Base-by-base conservation (phyloP, 768 basidiomycete species). In the Trametes elegans region DNA sequence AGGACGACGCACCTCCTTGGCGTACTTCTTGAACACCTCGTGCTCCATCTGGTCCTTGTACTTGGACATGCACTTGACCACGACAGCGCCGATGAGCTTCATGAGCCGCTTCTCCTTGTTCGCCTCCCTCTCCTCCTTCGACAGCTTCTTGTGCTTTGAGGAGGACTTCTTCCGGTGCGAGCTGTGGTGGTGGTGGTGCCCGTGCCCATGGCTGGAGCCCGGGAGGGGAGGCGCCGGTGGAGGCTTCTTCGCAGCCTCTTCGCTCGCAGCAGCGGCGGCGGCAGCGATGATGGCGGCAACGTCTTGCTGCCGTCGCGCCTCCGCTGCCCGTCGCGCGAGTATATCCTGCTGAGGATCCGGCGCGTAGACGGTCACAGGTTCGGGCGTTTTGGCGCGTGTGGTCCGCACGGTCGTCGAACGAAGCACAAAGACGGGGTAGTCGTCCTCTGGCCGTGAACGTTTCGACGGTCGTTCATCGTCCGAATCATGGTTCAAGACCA, bases 31-130 rank as follows among this genome's bases (percentile, higher is more conserved):
- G 81, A 98, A 98, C 49, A 77, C 68, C 7, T 97, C 93, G 45
- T 81, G 80, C 51, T 84, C 81, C 69, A 97, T 79, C 40, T 84
- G 73, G 49, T 84, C 77, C 46, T 84, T 78, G 66, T 98, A 86
- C 74, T 94, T 97, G 54, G 86, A 89, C 93, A 98, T 94, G 54
- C 79, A 85, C 70, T 85, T 88, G 34, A 99, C 96, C 35, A 99
- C 96, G 6, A 96, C 84, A 1, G 85, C 84, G 7, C 93, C 90
- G 16, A 98, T 83, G 31, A 98, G 77, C 68, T 91, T 91, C 60
- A 85, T 66, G 59, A 97, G 66, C 57, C 82, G 73, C 79, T 93
- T 95, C 73, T 97, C 93, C 76, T 87, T 88, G 45, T 76, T 76
- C 4, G 74, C 79, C 66, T 87, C 83, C 66, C 78, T 84, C 63